Conservation (phyloP, 2,329 filamentous ascomycete genomes). For the Pseudogymnoascus sp. region DNA sequence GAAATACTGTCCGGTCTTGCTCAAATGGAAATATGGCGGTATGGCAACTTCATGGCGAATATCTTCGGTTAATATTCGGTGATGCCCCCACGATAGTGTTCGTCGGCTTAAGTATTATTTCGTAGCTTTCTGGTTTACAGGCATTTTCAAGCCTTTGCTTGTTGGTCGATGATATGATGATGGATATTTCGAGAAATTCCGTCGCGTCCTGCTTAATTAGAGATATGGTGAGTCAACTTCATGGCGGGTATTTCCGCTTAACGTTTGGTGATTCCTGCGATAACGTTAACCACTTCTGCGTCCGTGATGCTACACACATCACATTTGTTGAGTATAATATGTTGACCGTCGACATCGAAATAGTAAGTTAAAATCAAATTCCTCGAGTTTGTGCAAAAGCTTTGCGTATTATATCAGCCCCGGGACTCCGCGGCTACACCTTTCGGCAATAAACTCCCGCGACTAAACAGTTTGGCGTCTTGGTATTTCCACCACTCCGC, state of each 20-base stretch:
- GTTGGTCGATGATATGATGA: background rate
- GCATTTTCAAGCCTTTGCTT: background rate
- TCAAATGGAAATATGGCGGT: background rate
- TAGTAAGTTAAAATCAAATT: background rate
- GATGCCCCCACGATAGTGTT: background rate
- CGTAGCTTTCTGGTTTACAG: background rate
- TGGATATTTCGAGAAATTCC: background rate
- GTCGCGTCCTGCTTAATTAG: background rate
- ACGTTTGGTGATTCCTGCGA: no score
- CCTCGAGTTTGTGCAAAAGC: background rate
- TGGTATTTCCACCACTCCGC: background rate
- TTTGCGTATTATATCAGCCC: background rate
- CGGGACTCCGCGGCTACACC: background rate
- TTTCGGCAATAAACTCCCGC: background rate
- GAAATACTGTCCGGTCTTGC: background rate
- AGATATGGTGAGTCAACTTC: background rate
- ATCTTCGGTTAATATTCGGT: background rate
- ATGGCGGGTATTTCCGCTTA: background rate
- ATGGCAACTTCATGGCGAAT: no score
- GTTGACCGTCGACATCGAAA: background rate
- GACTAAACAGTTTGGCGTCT: background rate
- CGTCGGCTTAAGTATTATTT: background rate
- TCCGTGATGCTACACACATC: background rate
- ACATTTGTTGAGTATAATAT: background rate
- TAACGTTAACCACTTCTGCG: background rate